A percentile compares a stretch with the other conserved stretches of the same genome.
Evolutionary conservation across 1,284 basidiomycete species (phyloP).

Genomic region (Malassezia nana): DNA sequence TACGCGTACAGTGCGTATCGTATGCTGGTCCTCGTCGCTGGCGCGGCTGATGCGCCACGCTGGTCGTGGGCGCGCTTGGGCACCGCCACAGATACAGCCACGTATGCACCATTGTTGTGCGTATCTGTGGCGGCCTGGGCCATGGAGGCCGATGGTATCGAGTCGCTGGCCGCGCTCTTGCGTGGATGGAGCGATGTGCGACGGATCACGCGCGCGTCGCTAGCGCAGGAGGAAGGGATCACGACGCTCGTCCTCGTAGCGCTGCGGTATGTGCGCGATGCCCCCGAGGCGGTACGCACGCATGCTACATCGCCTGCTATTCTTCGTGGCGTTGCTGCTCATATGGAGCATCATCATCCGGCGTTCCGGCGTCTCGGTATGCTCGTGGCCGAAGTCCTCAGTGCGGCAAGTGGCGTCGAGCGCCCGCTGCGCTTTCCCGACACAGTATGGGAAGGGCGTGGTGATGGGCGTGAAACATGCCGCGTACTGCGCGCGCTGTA

Average conservation of each 20-base stretch:
- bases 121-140: slow-evolving; percentile 1
- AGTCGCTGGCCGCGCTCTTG: not conserved
- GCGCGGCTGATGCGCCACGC: not conserved
- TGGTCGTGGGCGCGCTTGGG: not conserved
- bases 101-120: slow-evolving; percentile 1
- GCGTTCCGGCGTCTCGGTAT: slow-evolving; percentile 79
- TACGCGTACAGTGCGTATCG: slow-evolving; percentile 1
- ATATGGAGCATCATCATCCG: slow-evolving; percentile 56
- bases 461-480: slow-evolving; percentile 54
- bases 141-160: not conserved
- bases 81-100: not conserved
- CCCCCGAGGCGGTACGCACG: not conserved
- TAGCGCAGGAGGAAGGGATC: not conserved
- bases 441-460: slow-evolving; percentile 65
- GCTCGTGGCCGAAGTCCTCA: slow-evolving; percentile 66
- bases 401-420: slow-evolving; percentile 4
- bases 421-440: slow-evolving; percentile 66
- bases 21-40: not conserved
- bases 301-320: slow-evolving; percentile 55
- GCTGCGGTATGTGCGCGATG: not conserved
- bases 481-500: slow-evolving; percentile 31
- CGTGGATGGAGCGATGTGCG: slow-evolving; percentile 2
- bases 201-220: not conserved
- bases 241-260: slow-evolving; percentile 1
- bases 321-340: slow-evolving; percentile 62